These are phyloP conservation scores for Tetracladium setigerum DNA, from an alignment of 495 filamentous ascomycete genomes.

Conservation along the genomic window DNA sequence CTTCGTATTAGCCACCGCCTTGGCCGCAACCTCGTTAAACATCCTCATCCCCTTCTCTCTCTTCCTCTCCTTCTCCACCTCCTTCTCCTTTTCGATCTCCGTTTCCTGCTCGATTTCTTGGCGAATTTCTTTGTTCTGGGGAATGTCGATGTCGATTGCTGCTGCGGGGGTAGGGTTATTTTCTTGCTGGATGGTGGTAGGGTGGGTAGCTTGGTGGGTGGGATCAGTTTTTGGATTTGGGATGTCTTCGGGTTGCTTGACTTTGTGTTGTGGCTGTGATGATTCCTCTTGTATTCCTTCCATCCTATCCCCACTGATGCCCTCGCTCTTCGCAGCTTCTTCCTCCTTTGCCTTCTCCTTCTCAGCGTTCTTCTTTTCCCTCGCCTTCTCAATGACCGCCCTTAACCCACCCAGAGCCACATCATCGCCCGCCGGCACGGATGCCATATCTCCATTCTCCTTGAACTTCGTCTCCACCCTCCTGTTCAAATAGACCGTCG, in stretches of 20 bases:
- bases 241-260: too few relatives aligned
- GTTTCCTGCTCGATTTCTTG: neutral
- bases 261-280: too few relatives aligned
- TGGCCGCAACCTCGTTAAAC: conserved; percentile 16
- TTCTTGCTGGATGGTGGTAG: too few relatives aligned
- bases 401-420: conserved; percentile 15
- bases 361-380: conserved; percentile 7
- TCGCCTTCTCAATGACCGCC: conserved; percentile 13
- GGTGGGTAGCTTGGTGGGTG: too few relatives aligned
- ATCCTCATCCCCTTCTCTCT: neutral
- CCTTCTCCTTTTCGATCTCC: neutral
- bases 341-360: neutral
- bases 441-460: conserved; percentile 16
- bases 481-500: conserved; percentile 20
- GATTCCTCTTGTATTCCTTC: too few relatives aligned
- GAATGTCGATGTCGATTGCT: too few relatives aligned
- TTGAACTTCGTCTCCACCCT: conserved; percentile 20
- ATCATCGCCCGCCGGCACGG: conserved; percentile 1
- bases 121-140: too few relatives aligned
- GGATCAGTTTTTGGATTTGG: too few relatives aligned
- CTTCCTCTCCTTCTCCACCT: neutral
- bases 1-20: conserved; percentile 12
- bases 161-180: too few relatives aligned
- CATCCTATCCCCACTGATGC: too few relatives aligned
- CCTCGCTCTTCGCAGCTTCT: neutral